These are phyloP conservation scores for Russula dissimulans DNA, from an alignment of 768 basidiomycete genomes.

Conservation along the genomic window DNA sequence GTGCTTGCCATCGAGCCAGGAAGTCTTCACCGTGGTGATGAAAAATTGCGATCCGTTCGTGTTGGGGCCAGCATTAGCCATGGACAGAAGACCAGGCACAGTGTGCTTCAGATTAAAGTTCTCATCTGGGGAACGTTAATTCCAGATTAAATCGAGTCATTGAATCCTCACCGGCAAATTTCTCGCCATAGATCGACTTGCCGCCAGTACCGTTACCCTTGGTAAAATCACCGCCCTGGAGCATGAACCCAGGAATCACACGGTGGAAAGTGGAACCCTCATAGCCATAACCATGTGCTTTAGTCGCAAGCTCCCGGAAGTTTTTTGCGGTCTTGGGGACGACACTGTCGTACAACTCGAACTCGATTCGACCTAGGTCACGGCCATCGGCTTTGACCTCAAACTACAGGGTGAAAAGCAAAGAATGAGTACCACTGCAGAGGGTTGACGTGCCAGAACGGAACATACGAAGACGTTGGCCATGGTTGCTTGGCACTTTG, in stretches of 20 bases:
- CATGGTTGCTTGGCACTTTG: slow-evolving; percentile 22
- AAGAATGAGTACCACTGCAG: not conserved
- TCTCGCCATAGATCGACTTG: slow-evolving; percentile 67
- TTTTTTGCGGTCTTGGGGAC: slow-evolving; percentile 70
- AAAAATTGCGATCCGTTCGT: slow-evolving; percentile 90
- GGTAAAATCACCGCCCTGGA: slow-evolving; percentile 88
- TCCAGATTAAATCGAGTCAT: not conserved
- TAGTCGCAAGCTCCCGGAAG: slow-evolving; percentile 85
- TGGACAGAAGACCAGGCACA: slow-evolving; percentile 58
- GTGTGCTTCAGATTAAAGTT: slow-evolving; percentile 74
- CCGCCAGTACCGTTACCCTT: slow-evolving; percentile 58
- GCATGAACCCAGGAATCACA: slow-evolving; percentile 78
- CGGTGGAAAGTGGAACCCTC: slow-evolving; percentile 67
- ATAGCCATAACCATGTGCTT: slow-evolving; percentile 69
- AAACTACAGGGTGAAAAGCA: slow-evolving; percentile 38
- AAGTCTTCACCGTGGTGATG: slow-evolving; percentile 71
- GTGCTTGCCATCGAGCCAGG: slow-evolving; percentile 76
- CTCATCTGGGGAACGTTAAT: slow-evolving; percentile 48
- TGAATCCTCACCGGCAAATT: slow-evolving; percentile 46
- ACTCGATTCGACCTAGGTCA: slow-evolving; percentile 51
- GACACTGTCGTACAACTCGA: slow-evolving; percentile 77
- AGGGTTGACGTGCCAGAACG: not conserved
- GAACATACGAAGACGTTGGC: slow-evolving; percentile 34
- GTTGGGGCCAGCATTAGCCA: slow-evolving; percentile 75
- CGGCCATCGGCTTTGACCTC: slow-evolving; percentile 44